Conservation (phyloP, 2,329 filamentous ascomycete genomes). For the Lachnellula occidentalis region DNA sequence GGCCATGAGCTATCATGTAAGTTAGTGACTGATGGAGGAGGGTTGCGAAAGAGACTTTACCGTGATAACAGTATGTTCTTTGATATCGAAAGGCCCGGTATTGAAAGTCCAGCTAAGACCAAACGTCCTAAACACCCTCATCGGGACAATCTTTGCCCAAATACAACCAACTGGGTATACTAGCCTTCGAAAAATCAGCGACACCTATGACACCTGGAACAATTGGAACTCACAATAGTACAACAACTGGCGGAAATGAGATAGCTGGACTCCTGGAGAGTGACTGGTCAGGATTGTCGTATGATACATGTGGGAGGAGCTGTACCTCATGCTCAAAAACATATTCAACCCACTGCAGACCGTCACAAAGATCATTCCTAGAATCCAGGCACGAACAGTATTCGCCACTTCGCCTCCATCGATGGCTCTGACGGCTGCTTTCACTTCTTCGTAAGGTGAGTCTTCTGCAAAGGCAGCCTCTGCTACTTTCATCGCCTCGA, state of each 20-base stretch:
- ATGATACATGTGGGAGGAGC: not conserved
- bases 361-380: slow-evolving; percentile 41
- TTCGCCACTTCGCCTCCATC: slow-evolving; percentile 61
- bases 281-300: not conserved
- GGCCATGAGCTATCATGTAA: slow-evolving; percentile 14
- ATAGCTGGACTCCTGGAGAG: slow-evolving; percentile 7
- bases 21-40: slow-evolving; percentile 30
- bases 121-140: slow-evolving; percentile 36
- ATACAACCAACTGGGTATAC: slow-evolving; percentile 17
- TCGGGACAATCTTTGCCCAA: slow-evolving; percentile 37
- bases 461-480: slow-evolving; percentile 43
- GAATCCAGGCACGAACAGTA: slow-evolving; percentile 59
- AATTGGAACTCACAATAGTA: slow-evolving; percentile 41
- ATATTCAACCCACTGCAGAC: slow-evolving; percentile 19
- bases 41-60: slow-evolving; percentile 31
- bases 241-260: slow-evolving; percentile 31
- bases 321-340: slow-evolving; percentile 18
- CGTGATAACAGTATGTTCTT: slow-evolving; percentile 63
- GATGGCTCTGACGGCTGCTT: slow-evolving; percentile 55
- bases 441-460: slow-evolving; percentile 57
- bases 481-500: slow-evolving; percentile 32
- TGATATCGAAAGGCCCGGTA: slow-evolving; percentile 63
- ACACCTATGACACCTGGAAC: not conserved
- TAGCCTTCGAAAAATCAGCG: slow-evolving; percentile 6
- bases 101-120: slow-evolving; percentile 53